These are phyloP conservation scores for Saccharomyces uvarum DNA, from an alignment of 1,139 yeast species.

Conservation along the genomic window DNA sequence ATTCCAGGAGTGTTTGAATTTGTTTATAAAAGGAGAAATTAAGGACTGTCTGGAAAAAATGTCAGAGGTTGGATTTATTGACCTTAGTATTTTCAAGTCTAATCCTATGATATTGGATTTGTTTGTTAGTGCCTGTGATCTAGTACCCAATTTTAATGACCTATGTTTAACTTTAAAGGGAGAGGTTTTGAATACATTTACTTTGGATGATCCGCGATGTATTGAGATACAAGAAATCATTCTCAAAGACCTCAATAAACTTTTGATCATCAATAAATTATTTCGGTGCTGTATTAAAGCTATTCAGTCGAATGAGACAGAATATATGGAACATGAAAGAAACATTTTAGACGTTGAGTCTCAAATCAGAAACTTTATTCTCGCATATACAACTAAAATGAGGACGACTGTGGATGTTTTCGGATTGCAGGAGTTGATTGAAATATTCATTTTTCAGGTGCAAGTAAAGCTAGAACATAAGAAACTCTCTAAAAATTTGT, in stretches of 20 bases:
- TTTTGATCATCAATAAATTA: constrained; percentile 10
- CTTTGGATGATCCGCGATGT: constrained; percentile 36
- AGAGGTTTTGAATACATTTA: constrained; percentile 1
- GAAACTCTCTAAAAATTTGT: constrained; percentile 10
- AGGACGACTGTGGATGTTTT: constrained; percentile 3
- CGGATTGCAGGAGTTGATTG: constrained; percentile 14
- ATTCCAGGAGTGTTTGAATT: constrained; percentile 11
- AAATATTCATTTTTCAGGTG: constrained; percentile 16
- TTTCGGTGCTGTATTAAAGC: constrained; percentile 14
- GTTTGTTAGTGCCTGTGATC: constrained; percentile 6
- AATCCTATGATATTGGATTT: constrained; percentile 3
- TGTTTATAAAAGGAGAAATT: constrained; percentile 14
- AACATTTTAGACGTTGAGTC: constrained; percentile 2
- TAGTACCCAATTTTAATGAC: constrained; percentile 4
- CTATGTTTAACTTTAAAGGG: constrained; percentile 2
- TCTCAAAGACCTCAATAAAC: neutral
- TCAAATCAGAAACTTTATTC: neutral
- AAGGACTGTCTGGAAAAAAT: constrained; percentile 8
- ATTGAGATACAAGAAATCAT: neutral
- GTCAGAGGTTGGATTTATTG: neutral
- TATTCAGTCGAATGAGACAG: constrained; percentile 4
- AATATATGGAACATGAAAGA: neutral
- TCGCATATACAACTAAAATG: constrained; percentile 5
- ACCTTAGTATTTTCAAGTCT: neutral
- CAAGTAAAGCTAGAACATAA: constrained; percentile 12